Evolutionary conservation across 2,329 filamentous ascomycete genomes (phyloP).

Genomic region (Ceratocystis papillata): DNA sequence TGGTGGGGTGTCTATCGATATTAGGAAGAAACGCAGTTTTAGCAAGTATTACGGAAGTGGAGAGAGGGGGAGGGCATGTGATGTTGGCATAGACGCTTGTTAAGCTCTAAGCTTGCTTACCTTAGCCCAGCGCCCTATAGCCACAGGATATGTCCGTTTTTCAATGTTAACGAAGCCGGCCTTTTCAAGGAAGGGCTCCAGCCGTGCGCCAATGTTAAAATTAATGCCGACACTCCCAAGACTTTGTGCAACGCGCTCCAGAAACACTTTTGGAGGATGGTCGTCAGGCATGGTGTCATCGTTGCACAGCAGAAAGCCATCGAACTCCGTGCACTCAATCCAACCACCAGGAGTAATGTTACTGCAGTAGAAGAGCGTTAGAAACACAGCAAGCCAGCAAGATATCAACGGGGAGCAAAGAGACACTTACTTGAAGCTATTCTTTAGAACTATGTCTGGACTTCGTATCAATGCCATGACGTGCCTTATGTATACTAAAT

Average conservation of each 20-base stretch:
- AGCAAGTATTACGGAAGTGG: neutral
- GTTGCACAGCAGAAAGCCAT: slow-evolving; percentile 35
- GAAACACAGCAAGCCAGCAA: neutral
- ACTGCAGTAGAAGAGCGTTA: slow-evolving; percentile 23
- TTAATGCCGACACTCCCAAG: slow-evolving; percentile 34
- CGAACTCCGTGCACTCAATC: slow-evolving; percentile 42
- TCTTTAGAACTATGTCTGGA: slow-evolving; percentile 37
- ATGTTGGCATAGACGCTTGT: neutral
- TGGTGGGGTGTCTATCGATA: slow-evolving; percentile 25
- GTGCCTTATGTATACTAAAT: slow-evolving; percentile 44
- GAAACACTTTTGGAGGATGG: slow-evolving; percentile 33
- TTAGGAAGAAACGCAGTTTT: neutral
- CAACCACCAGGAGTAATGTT: slow-evolving; percentile 36
- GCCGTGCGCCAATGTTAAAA: slow-evolving; percentile 31
- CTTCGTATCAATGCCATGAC: slow-evolving; percentile 44
- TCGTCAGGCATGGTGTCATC: slow-evolving; percentile 37
- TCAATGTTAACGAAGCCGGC: slow-evolving; percentile 39
- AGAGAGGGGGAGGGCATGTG: neutral
- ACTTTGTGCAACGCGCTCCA: slow-evolving; percentile 30
- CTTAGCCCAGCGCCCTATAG: slow-evolving; percentile 38
- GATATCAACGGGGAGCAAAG: neutral
- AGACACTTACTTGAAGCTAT: slow-evolving; percentile 31
- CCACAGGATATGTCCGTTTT: slow-evolving; percentile 32
- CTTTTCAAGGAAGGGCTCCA: slow-evolving; percentile 32
- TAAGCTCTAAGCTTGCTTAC: slow-evolving; percentile 28